Evolutionary conservation across 208 protist species (phyloP).

Genomic region (Entamoeba histolytica): DNA sequence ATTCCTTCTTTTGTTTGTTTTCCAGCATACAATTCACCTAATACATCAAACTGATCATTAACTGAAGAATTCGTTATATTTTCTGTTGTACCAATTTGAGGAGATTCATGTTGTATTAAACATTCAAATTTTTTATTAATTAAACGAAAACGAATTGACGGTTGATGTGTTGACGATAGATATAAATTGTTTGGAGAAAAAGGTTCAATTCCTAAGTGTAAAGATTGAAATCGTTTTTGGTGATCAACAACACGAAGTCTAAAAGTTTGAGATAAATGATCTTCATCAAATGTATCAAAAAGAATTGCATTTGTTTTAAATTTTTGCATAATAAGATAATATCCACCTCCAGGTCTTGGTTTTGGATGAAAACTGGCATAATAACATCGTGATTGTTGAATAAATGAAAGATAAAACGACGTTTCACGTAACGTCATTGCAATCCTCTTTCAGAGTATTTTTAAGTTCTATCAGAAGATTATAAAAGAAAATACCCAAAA

Average conservation of each 20-base stretch:
- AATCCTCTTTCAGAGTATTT: too few relatives aligned
- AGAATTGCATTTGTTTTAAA: not conserved
- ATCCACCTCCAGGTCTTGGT: not conserved
- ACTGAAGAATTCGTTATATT: not conserved
- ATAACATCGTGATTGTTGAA: not conserved
- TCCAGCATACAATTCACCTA: not conserved
- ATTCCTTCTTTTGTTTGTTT: not conserved
- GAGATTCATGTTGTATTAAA: not conserved
- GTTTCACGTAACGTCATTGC: not conserved
- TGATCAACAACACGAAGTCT: not conserved
- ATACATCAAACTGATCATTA: not conserved
- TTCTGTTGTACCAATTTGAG: not conserved
- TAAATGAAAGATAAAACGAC: not conserved
- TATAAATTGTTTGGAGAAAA: not conserved
- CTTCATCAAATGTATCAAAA: not conserved
- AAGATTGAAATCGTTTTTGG: not conserved
- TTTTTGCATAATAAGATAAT: not conserved
- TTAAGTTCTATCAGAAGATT: too few relatives aligned
- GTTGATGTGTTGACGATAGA: not conserved
- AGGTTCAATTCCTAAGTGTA: not conserved
- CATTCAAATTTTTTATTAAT: not conserved
- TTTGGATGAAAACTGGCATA: not conserved
- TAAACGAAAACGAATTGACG: not conserved
- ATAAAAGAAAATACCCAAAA: too few relatives aligned
- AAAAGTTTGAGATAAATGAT: not conserved